Percentiles rank a stretch among this genome's conserved stretches.
Conservation (phyloP, 768 basidiomycete genomes). For the Collybiopsis luxurians region DNA sequence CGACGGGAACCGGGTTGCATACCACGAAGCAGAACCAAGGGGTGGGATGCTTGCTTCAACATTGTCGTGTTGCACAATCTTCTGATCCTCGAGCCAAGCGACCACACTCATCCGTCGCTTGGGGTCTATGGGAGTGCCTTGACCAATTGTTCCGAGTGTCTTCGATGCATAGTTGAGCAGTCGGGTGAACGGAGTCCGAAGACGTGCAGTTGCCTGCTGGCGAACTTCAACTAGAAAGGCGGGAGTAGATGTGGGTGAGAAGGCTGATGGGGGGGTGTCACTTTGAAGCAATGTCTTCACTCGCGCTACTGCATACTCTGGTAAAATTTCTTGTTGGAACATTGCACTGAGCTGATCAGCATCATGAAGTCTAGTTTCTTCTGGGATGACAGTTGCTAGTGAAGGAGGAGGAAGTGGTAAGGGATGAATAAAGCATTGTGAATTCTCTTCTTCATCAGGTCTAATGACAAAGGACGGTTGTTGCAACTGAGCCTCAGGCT, state of each 20-base stretch:
- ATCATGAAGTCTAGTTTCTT: background rate
- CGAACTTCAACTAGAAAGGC: background rate
- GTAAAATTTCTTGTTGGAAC: conserved; percentile 3
- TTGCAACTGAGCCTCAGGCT: background rate
- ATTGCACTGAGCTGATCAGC: background rate
- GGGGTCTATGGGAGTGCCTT: conserved; percentile 4
- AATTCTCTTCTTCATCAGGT: background rate
- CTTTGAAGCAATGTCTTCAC: background rate
- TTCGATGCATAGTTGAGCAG: conserved; percentile 5
- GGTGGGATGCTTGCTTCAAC: background rate
- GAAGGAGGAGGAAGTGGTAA: conserved; percentile 1
- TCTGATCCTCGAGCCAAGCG: conserved; percentile 4
- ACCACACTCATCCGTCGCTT: conserved; percentile 1
- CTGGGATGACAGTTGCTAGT: background rate
- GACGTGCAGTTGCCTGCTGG: background rate
- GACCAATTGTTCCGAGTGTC: conserved; percentile 2
- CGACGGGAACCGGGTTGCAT: conserved; percentile 2
- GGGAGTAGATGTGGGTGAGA: background rate
- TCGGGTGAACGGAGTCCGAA: background rate
- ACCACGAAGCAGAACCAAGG: conserved; percentile 2
- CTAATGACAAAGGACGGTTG: background rate
- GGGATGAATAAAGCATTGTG: background rate
- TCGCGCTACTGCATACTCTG: background rate
- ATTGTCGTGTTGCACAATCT: background rate
- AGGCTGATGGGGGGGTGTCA: background rate